Base-by-base conservation (phyloP, 2,329 filamentous ascomycete genomes). In the Lasiodiplodia sp. region DNA sequence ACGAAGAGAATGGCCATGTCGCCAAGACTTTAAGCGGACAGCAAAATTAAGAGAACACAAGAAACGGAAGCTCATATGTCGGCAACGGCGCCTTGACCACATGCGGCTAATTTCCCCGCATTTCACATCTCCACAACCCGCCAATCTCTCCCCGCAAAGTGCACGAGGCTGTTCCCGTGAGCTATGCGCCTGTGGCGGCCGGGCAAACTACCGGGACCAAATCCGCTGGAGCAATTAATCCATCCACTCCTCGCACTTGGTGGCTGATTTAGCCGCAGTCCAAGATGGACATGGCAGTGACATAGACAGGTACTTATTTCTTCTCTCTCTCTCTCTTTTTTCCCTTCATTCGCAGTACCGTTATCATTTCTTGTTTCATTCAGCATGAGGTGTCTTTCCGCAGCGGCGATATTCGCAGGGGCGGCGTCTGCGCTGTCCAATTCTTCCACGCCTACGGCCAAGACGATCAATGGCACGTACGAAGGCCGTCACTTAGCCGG, bases 401-500 rank as follows among this genome's bases (percentile, higher is more conserved):
- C 12, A 28, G 14, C n/a, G 25, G 12, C 25, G 47, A 3, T 67
- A 8, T 31, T n/a, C n/a, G 37, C 53, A n/a, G 53, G 49, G 14
- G 65, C 16, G 8, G 23, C n/a, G 8, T 37, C 68, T 12, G 65
- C 65, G 5, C 23, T 34, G 14, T 40, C 52, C 16, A 68, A 68
- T 52, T 38, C 68, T 14, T 69, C 65, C 55, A 21, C n/a, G 7
- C 68, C 65, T 2, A 65, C 38, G 21, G 68, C 57, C 16, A 52
- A 57, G 57, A 57, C 52, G 18, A 47, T 65, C 64, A 69, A 69
- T 57, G 68, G 68, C 25, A 69, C 68, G 4, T 69, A 68, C 31
- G 64, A 56, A 3, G 68, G 68, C 23, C 65, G 56, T 40, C 47
- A 63, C 38, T 49, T 69, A 21, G 14, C 57, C 21, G 65, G 25